Base-by-base conservation (phyloP, 2,329 filamentous ascomycete species). In the Raffaelea deltoideospora region DNA sequence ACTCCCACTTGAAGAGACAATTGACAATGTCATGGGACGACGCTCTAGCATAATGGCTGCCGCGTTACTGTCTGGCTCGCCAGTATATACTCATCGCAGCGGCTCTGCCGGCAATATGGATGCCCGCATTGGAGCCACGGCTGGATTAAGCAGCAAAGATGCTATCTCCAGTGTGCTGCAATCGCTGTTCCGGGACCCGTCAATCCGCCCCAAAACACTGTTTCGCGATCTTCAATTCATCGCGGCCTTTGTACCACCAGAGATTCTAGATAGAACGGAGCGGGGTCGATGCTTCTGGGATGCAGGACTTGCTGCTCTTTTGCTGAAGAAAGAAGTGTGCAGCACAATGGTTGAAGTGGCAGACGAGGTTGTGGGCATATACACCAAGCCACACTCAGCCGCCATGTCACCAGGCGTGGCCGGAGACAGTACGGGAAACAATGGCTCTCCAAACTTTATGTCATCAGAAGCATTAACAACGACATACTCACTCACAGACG, bases 221-320 rank as follows among this genome's bases (percentile, higher is more conserved):
- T 90, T 87, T 59, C 77, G 83, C 6, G 83, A 88, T 49, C 55
- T 90, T 32, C 83, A 90, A 51, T 83, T 76, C 44, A 78, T 81
- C 42, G 72, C 75, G 1, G 66, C 74, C 0, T 78, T 80, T 48
- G 72, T 80, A 3, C 69, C 75, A 5, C 54, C 72, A 1, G 59
- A 65, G 0, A 59, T 76, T 2, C 57, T 81, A 8, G 76, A 80
- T 48, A 68, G 66, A 45, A 69, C 70, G 0, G 74, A 77, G 29
- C 64, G 64, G 3, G 74, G 71, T 35, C 90, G 86, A 47, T 84
- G 87, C 0, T 96, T 96, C 53, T 83, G 86, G 72, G 84, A 94
- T 48, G 80, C 86, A 20, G 85, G 83, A 0, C 69, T 94, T 6
- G 88, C 90, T 1, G 86, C 88, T 2, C 65, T 95, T n/a, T 74